Conservation (phyloP, 345 rosid genomes). For the Syzygium jambos region DNA sequence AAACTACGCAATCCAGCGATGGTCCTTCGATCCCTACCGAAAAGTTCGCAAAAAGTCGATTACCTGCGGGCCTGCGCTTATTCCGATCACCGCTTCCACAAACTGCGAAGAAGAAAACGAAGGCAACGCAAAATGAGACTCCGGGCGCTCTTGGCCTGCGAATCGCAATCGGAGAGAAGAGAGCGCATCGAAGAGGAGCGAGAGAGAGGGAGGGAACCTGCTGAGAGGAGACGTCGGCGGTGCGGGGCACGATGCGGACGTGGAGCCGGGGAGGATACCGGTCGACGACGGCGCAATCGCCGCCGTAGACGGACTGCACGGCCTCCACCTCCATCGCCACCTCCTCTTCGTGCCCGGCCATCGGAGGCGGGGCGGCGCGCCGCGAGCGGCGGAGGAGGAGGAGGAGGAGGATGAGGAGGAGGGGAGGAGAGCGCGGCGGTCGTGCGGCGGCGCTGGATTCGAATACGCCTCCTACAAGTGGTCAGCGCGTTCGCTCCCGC, state of each 20-base stretch:
- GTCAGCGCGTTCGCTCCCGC: not conserved
- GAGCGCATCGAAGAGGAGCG: not conserved
- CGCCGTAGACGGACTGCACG: conserved; percentile 61
- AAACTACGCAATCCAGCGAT: not conserved
- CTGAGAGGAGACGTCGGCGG: conserved; percentile 84
- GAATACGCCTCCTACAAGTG: not conserved
- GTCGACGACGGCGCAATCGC: conserved; percentile 52
- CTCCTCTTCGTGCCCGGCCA: conserved; percentile 42
- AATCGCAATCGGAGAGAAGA: not conserved
- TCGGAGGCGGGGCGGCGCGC: not conserved
- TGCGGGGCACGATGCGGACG: conserved; percentile 68
- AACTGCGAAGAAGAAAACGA: conserved; percentile 38
- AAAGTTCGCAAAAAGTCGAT: not conserved
- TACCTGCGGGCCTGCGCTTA: conserved; percentile 59
- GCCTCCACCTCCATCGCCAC: conserved; percentile 74
- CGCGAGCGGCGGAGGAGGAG: not conserved
- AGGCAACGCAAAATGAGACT: not conserved
- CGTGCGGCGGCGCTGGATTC: not conserved
- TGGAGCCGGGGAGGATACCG: conserved; percentile 63
- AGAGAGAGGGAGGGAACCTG: conserved; percentile 34
- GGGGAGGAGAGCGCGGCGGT: not conserved
- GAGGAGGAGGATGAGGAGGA: not conserved
- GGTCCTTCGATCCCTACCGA: not conserved
- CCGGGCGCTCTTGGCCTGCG: not conserved
- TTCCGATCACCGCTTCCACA: conserved; percentile 70